Percentiles rank a stretch among this genome's conserved stretches.
Evolutionary conservation across 768 basidiomycete genomes (phyloP).

Genomic region (Phlegmacium glaucopus): DNA sequence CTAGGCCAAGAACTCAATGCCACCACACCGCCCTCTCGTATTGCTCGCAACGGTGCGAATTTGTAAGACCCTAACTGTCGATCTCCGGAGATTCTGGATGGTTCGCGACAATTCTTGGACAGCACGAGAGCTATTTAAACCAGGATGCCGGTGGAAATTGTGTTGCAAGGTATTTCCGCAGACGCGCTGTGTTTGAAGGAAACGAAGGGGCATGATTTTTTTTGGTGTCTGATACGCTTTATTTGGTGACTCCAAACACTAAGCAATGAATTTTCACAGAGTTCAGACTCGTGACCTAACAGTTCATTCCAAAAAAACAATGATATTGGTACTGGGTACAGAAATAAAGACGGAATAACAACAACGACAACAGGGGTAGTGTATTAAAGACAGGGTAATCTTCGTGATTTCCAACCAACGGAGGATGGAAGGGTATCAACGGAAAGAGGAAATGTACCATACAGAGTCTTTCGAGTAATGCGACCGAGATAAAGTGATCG

Average conservation of each 20-base stretch:
- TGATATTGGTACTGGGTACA: background rate
- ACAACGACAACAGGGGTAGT: background rate
- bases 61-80: constrained; percentile 22
- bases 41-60: constrained; percentile 11
- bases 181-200: constrained; percentile 27
- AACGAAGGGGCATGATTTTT: constrained; percentile 42
- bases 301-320: too few relatives aligned
- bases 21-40: background rate
- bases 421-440: background rate
- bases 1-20: constrained; percentile 3
- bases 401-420: background rate
- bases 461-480: background rate
- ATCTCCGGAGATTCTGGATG: constrained; percentile 66
- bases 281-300: too few relatives aligned
- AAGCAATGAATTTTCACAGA: background rate
- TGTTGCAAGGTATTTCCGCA: constrained; percentile 14
- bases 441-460: background rate
- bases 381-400: background rate
- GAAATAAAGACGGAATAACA: background rate
- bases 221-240: constrained; percentile 39
- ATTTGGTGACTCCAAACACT: constrained; percentile 35
- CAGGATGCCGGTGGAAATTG: constrained; percentile 13
- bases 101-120: constrained; percentile 63
- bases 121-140: constrained; percentile 15
- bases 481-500: background rate